Evolutionary conservation across 2,329 filamentous ascomycete species (phyloP).

Genomic region (Ophiostoma ips): DNA sequence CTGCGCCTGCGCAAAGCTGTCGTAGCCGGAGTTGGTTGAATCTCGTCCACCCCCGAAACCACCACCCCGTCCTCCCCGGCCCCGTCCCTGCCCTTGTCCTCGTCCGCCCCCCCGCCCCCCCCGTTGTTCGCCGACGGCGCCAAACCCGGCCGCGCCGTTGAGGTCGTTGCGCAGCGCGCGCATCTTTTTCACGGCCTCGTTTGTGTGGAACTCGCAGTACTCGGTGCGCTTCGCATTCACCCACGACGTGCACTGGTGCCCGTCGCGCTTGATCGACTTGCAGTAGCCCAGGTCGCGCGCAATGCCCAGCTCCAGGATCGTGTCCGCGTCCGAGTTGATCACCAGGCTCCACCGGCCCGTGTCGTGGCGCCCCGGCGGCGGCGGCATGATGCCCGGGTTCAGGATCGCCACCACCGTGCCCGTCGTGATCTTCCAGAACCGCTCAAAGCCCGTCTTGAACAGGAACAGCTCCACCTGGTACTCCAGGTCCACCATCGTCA

Average conservation of each 20-base stretch:
- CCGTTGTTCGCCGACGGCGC: conserved; percentile 15
- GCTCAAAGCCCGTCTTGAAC: conserved; percentile 78
- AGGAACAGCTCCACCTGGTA: conserved; percentile 87
- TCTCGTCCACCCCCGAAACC: conserved; percentile 27
- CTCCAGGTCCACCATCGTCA: conserved; percentile 75
- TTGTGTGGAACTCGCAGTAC: conserved; percentile 86
- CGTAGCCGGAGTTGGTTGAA: conserved; percentile 35
- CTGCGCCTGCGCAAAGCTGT: conserved; percentile 42
- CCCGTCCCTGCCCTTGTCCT: conserved; percentile 32
- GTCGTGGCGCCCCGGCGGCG: conserved; percentile 57
- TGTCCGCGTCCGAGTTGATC: conserved; percentile 75
- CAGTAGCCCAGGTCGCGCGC: conserved; percentile 82
- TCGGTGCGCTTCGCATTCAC: conserved; percentile 78
- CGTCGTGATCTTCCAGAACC: conserved; percentile 84
- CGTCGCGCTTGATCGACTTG: conserved; percentile 72
- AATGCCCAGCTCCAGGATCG: conserved; percentile 74
- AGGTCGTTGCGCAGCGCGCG: conserved; percentile 60
- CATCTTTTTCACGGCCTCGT: conserved; percentile 60
- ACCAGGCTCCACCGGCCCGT: conserved; percentile 77
- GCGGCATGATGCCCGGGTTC: conserved; percentile 84
- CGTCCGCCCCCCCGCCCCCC: conserved; percentile 32
- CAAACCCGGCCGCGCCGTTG: conserved; percentile 51
- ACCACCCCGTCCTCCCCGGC: conserved; percentile 27
- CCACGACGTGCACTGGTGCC: conserved; percentile 68
- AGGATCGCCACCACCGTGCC: conserved; percentile 88